Evolutionary conservation across 352 stramenopile genomes (phyloP).

Genomic region (Phytophthora ramorum): DNA sequence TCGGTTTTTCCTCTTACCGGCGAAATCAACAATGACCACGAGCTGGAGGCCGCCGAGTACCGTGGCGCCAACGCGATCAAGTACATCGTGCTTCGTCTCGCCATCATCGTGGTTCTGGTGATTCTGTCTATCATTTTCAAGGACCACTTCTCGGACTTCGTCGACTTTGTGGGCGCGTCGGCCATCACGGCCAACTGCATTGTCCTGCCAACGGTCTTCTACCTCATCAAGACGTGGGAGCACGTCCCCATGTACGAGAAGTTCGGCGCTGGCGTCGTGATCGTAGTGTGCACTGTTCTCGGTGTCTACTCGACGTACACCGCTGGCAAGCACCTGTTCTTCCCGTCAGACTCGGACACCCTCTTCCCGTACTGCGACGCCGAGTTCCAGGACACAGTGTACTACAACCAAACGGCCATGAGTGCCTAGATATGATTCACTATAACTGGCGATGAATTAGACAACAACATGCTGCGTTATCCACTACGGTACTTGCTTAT

Average conservation of each 20-base stretch:
- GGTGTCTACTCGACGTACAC: constrained; percentile 57
- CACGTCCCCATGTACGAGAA: constrained; percentile 50
- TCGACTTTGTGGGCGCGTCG: constrained; percentile 66
- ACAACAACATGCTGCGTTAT: constrained; percentile 7
- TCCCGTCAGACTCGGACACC: constrained; percentile 36
- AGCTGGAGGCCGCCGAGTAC: constrained; percentile 51
- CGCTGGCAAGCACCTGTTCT: constrained; percentile 54
- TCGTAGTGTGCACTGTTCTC: constrained; percentile 53
- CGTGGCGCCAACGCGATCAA: constrained; percentile 49
- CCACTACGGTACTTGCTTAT: neutral
- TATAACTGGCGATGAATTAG: constrained; percentile 24
- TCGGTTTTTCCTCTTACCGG: constrained; percentile 47
- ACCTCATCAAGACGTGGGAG: constrained; percentile 65
- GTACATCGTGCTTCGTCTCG: constrained; percentile 51
- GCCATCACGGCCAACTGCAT: constrained; percentile 66
- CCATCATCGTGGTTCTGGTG: constrained; percentile 55
- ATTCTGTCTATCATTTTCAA: constrained; percentile 40
- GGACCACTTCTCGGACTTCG: constrained; percentile 58
- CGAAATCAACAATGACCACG: constrained; percentile 40
- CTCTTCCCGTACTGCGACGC: constrained; percentile 62
- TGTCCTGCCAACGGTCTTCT: constrained; percentile 64
- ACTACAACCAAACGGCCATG: constrained; percentile 36
- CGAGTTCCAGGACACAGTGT: constrained; percentile 48
- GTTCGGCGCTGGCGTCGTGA: constrained; percentile 36
- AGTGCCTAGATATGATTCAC: constrained; percentile 18